Evolutionary conservation across 2,329 filamentous ascomycete genomes (phyloP).

Genomic region (Alternaria sp.): DNA sequence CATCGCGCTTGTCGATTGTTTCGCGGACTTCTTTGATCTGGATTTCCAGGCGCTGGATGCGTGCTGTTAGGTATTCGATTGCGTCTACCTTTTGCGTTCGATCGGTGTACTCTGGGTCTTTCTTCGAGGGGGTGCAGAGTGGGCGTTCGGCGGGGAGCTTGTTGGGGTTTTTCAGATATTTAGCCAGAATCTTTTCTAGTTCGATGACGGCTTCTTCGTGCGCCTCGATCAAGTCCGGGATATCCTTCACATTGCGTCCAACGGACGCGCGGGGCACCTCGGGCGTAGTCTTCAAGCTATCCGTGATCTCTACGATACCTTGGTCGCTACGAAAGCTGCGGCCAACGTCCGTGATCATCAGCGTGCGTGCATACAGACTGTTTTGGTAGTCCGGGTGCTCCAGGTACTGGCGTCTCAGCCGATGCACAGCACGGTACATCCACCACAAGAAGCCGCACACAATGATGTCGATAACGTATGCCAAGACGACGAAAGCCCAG

Average conservation of each 20-base stretch:
- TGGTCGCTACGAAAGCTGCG: slow-evolving; percentile 81
- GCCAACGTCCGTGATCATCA: slow-evolving; percentile 83
- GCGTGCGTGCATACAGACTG: slow-evolving; percentile 77
- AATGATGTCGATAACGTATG: slow-evolving; percentile 75
- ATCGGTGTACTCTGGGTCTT: slow-evolving; percentile 70
- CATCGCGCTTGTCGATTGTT: slow-evolving; percentile 84
- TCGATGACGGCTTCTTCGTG: slow-evolving; percentile 83
- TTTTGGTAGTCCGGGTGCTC: slow-evolving; percentile 87
- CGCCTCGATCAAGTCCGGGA: slow-evolving; percentile 84
- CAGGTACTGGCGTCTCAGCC: slow-evolving; percentile 80
- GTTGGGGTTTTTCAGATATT: slow-evolving; percentile 88
- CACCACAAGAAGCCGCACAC: slow-evolving; percentile 86
- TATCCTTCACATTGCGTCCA: slow-evolving; percentile 88
- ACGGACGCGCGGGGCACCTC: slow-evolving; percentile 83
- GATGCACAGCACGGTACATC: slow-evolving; percentile 81
- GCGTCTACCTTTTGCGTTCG: slow-evolving; percentile 84
- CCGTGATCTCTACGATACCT: slow-evolving; percentile 84
- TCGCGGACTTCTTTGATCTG: slow-evolving; percentile 85
- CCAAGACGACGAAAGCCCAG: slow-evolving; percentile 68
- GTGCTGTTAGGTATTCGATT: slow-evolving; percentile 88
- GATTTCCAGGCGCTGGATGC: slow-evolving; percentile 82
- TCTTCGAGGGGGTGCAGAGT: slow-evolving; percentile 80
- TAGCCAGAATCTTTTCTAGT: slow-evolving; percentile 84
- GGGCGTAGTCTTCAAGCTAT: slow-evolving; percentile 79
- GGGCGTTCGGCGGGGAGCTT: slow-evolving; percentile 81